These are phyloP conservation scores for Suillus tomentosus DNA, from an alignment of 768 basidiomycete species.

Conservation along the genomic window DNA sequence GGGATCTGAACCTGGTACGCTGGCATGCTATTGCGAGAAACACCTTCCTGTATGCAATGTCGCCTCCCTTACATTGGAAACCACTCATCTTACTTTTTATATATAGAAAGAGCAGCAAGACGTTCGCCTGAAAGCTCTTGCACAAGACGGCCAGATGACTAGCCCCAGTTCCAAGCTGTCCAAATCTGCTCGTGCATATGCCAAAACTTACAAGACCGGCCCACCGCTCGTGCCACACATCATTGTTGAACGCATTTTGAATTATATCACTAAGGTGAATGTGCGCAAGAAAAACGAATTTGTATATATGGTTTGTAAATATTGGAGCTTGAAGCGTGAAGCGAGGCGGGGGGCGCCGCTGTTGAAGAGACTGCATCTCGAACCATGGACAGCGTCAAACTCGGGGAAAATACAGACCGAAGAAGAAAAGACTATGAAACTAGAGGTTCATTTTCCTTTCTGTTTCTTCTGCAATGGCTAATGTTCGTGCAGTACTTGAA, in stretches of 20 bases:
- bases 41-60: constrained; percentile 76
- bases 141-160: constrained; percentile 40
- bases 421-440: constrained; percentile 78
- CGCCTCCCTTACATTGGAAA: neutral
- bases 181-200: constrained; percentile 88
- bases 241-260: constrained; percentile 76
- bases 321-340: constrained; percentile 98
- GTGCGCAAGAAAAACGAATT: constrained; percentile 80
- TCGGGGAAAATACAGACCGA: constrained; percentile 68
- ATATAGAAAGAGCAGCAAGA: constrained; percentile 70
- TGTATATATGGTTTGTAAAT: constrained; percentile 76
- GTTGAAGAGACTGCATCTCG: constrained; percentile 89
- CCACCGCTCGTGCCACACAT: constrained; percentile 89
- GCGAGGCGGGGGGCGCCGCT: constrained; percentile 91
- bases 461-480: neutral
- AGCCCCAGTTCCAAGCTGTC: constrained; percentile 49
- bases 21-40: constrained; percentile 85
- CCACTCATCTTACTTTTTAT: neutral
- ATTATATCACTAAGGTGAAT: constrained; percentile 69
- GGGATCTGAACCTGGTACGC: constrained; percentile 68
- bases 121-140: constrained; percentile 57
- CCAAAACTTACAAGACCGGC: constrained; percentile 89
- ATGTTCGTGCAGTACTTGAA: constrained; percentile 48
- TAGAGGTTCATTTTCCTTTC: constrained; percentile 58
- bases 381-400: constrained; percentile 92